Conservation (phyloP, 2,329 filamentous ascomycete genomes). For the Pyrenochaeta sp. region DNA sequence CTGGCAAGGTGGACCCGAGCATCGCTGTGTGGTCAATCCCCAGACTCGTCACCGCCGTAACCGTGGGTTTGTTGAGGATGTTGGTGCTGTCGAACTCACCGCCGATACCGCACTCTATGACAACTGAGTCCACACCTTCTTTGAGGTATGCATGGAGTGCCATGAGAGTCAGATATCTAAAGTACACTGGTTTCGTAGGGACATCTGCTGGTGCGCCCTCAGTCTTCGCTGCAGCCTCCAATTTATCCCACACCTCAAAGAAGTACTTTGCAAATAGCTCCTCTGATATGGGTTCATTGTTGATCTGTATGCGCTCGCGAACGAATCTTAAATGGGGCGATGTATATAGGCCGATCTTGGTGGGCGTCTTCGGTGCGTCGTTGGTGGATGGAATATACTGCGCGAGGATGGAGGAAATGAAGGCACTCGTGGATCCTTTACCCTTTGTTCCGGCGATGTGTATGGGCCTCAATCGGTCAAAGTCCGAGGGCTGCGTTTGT, state of each 20-base stretch:
- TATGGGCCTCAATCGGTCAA: conserved; percentile 69
- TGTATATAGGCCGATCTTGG: conserved; percentile 80
- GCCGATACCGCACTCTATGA: conserved; percentile 93
- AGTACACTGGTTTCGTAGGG: conserved; percentile 84
- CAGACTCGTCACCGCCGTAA: conserved; percentile 78
- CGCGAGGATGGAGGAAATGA: conserved; percentile 79
- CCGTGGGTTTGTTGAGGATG: conserved; percentile 74
- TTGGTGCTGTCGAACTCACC: conserved; percentile 95
- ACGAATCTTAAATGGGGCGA: conserved; percentile 86
- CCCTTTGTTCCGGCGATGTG: conserved; percentile 95
- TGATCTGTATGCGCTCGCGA: conserved; percentile 83
- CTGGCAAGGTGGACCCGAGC: conserved; percentile 78
- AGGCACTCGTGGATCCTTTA: conserved; percentile 88
- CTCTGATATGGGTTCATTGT: conserved; percentile 74
- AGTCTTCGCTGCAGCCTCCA: conserved; percentile 63
- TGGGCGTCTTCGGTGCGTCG: conserved; percentile 43
- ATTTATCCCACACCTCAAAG: conserved; percentile 81
- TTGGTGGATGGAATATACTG: conserved; percentile 61
- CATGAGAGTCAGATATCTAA: conserved; percentile 88
- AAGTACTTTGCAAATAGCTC: conserved; percentile 78
- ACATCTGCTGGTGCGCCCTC: conserved; percentile 60
- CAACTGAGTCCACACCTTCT: conserved; percentile 78
- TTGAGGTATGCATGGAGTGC: conserved; percentile 83
- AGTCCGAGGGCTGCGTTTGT: conserved; percentile 63
- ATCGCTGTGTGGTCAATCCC: conserved; percentile 86